phyloP scores from a whole-genome alignment of 305 asterid genomes.

The Solanum chacoense region DNA sequence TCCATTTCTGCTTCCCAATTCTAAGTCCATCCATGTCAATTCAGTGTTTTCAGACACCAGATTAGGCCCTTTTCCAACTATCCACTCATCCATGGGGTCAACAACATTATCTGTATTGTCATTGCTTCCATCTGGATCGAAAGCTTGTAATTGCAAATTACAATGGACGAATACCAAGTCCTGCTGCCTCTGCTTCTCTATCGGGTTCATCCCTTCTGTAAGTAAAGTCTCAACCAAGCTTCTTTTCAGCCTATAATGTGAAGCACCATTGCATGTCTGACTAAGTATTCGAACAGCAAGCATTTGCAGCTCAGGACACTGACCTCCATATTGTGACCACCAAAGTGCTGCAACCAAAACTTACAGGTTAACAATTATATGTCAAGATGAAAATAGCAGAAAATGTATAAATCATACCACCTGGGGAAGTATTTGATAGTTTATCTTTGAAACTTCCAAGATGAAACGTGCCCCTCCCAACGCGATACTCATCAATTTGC shows the following conservation, averaged over 20 bases:
- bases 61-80: conserved; percentile 1
- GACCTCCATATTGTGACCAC: conserved; percentile 48
- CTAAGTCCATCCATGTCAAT: conserved; percentile 10
- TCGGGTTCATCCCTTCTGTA: conserved; percentile 4
- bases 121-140: conserved; percentile 1
- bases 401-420: conserved; percentile 8
- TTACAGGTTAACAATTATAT: not conserved
- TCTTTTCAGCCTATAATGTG: conserved; percentile 34
- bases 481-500: conserved; percentile 33
- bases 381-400: not conserved
- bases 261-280: conserved; percentile 53
- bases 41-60: not conserved
- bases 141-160: conserved; percentile 40
- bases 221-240: conserved; percentile 31
- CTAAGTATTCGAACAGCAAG: conserved; percentile 41
- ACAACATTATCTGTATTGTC: conserved; percentile 2
- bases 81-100: conserved; percentile 22
- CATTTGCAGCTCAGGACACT: conserved; percentile 46
- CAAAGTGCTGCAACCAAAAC: conserved; percentile 39
- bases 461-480: conserved; percentile 17
- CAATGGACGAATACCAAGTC: conserved; percentile 35
- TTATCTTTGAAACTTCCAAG: conserved; percentile 14
- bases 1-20: conserved; percentile 6
- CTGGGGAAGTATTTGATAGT: conserved; percentile 34
- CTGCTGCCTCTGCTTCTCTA: conserved; percentile 19